phyloP scores from a whole-genome alignment of 2,329 filamentous ascomycete genomes.

The Pyrenophora seminiperda region DNA sequence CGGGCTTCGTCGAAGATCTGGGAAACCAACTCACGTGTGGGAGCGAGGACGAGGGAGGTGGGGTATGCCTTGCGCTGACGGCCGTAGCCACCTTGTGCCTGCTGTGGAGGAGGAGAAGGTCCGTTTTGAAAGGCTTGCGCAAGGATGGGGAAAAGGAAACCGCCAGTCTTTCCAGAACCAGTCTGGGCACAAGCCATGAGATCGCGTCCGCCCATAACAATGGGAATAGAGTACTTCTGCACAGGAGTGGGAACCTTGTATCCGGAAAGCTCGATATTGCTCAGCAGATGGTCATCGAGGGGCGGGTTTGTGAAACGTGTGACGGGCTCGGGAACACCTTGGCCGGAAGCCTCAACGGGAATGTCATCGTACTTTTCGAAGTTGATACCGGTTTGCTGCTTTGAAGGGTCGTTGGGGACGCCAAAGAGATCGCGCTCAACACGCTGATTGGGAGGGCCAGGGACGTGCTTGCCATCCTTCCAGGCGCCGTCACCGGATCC shows the following conservation, averaged over 20 bases:
- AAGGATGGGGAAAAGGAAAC: slow-evolving; percentile 98
- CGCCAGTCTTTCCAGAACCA: slow-evolving; percentile 99
- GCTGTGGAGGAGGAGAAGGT: slow-evolving; percentile 70
- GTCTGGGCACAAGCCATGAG: slow-evolving; percentile 99
- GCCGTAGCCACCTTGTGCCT: slow-evolving; percentile 67
- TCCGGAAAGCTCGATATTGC: slow-evolving; percentile 90
- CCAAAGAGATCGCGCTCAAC: slow-evolving; percentile 96
- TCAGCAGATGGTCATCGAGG: slow-evolving; percentile 88
- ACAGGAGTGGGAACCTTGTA: slow-evolving; percentile 97
- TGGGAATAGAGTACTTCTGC: slow-evolving; percentile 99
- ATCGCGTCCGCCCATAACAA: slow-evolving; percentile 96
- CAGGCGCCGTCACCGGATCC: slow-evolving; percentile 95
- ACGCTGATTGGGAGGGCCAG: slow-evolving; percentile 85
- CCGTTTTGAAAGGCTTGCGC: slow-evolving; percentile 96
- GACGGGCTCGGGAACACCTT: slow-evolving; percentile 90
- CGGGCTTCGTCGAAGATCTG: slow-evolving; percentile 98
- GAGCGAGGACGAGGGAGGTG: slow-evolving; percentile 92
- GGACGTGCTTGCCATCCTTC: slow-evolving; percentile 94
- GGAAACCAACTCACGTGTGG: slow-evolving; percentile 96
- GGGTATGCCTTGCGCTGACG: slow-evolving; percentile 98
- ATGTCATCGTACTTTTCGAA: slow-evolving; percentile 99
- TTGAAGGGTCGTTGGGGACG: slow-evolving; percentile 84
- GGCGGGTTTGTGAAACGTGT: slow-evolving; percentile 91
- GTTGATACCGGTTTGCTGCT: slow-evolving; percentile 99
- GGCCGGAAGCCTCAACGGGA: slow-evolving; percentile 93